Percentiles rank a stretch among this genome's conserved stretches.
These are phyloP conservation scores for Plectosphaerella plurivora DNA, from an alignment of 2,329 filamentous ascomycete genomes.

Conservation along the genomic window DNA sequence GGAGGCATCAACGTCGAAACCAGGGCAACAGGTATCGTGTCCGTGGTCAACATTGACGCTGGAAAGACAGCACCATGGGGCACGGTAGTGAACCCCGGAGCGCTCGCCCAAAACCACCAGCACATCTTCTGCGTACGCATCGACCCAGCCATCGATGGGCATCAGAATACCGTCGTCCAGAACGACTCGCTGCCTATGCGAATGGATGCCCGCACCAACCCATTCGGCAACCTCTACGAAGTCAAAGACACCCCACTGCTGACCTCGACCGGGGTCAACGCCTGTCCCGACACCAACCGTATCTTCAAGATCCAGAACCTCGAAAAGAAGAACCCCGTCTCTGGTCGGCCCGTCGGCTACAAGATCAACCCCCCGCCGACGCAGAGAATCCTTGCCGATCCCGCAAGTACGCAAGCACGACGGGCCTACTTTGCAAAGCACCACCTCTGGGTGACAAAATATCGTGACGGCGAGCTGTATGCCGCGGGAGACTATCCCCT, in stretches of 20 bases:
- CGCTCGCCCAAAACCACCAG: slow-evolving; percentile 53
- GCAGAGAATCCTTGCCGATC: slow-evolving; percentile 3
- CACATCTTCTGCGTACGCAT: slow-evolving; percentile 51
- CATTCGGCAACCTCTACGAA: slow-evolving; percentile 38
- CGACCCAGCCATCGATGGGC: slow-evolving; percentile 51
- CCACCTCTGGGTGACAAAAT: slow-evolving; percentile 20
- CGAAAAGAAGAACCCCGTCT: slow-evolving; percentile 20
- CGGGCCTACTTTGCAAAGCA: slow-evolving; percentile 2
- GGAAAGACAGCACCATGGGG: slow-evolving; percentile 35
- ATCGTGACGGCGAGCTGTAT: slow-evolving; percentile 21
- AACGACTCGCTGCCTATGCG: slow-evolving; percentile 51
- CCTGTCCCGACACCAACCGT: slow-evolving; percentile 21
- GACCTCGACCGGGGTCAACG: slow-evolving; percentile 29
- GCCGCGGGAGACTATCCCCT: slow-evolving; percentile 21
- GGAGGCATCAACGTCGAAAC: slow-evolving; percentile 23
- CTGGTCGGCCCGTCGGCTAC: slow-evolving; percentile 25
- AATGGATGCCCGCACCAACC: slow-evolving; percentile 36
- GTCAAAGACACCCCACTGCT: slow-evolving; percentile 38
- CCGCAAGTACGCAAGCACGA: background rate
- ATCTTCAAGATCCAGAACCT: slow-evolving; percentile 28
- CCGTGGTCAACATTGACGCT: slow-evolving; percentile 39
- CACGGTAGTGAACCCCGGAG: slow-evolving; percentile 42
- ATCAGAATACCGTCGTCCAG: slow-evolving; percentile 48
- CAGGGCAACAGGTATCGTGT: slow-evolving; percentile 31
- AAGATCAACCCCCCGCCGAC: slow-evolving; percentile 2